These are phyloP conservation scores for Dichotomocladium elegans DNA, from an alignment of 371 early-diverging fungal species.

Conservation along the genomic window DNA sequence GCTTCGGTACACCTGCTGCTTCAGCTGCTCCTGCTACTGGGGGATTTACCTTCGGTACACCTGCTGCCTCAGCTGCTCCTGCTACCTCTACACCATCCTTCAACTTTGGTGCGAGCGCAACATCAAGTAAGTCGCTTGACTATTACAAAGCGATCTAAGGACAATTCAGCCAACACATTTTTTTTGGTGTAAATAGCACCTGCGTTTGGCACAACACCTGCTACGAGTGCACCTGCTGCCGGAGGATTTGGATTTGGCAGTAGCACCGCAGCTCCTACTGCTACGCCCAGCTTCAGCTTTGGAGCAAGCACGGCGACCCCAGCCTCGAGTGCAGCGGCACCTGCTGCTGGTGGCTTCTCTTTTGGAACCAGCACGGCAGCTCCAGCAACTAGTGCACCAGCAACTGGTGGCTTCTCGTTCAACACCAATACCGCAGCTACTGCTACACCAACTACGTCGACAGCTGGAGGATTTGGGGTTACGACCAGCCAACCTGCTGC, in stretches of 20 bases:
- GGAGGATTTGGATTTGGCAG: background rate
- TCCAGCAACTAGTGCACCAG: slow-evolving; percentile 1
- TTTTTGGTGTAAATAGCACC: background rate
- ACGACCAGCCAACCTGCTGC: too few relatives aligned
- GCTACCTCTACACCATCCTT: background rate
- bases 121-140: background rate
- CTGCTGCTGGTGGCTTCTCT: slow-evolving; percentile 5
- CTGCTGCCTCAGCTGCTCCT: slow-evolving; percentile 11
- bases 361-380: slow-evolving; percentile 1
- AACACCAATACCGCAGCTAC: background rate
- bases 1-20: slow-evolving; percentile 4
- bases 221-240: background rate
- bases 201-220: background rate
- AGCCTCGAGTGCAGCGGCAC: slow-evolving; percentile 2
- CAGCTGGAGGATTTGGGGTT: slow-evolving; percentile 8
- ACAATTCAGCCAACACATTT: too few relatives aligned
- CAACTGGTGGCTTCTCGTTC: slow-evolving; percentile 10
- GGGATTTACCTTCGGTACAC: slow-evolving; percentile 3
- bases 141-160: too few relatives aligned
- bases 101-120: slow-evolving; percentile 11
- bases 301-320: slow-evolving; percentile 9
- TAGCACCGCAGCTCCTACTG: background rate
- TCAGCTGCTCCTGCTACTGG: slow-evolving; percentile 15
- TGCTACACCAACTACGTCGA: slow-evolving; percentile 2
- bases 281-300: slow-evolving; percentile 8